These are phyloP conservation scores for Stephania yunnanensis DNA, from an alignment of 164 flowering plant species.

Conservation along the genomic window DNA sequence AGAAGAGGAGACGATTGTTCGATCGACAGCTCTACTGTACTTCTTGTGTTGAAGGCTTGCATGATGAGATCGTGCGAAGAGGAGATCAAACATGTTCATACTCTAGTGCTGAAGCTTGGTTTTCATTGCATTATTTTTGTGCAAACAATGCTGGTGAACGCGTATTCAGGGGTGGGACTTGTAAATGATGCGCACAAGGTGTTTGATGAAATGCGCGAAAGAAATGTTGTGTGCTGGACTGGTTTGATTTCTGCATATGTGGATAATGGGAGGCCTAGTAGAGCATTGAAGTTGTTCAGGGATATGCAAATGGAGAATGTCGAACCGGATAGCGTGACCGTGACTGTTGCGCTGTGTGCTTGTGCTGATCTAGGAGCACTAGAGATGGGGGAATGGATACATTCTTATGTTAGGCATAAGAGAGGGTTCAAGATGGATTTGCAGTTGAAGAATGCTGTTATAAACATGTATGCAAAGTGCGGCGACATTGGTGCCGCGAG, in stretches of 20 bases:
- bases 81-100: background rate
- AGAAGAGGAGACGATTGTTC: constrained; percentile 5
- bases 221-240: constrained; percentile 41
- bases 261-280: constrained; percentile 25
- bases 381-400: constrained; percentile 10
- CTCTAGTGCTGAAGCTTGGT: constrained; percentile 18
- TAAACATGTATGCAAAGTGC: constrained; percentile 49
- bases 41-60: constrained; percentile 32
- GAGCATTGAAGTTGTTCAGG: constrained; percentile 34
- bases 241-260: constrained; percentile 40
- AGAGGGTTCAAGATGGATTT: constrained; percentile 15
- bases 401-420: constrained; percentile 8
- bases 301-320: constrained; percentile 34
- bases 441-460: constrained; percentile 24
- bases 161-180: constrained; percentile 26
- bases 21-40: constrained; percentile 32
- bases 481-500: constrained; percentile 30
- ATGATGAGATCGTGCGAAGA: constrained; percentile 13
- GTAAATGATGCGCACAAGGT: constrained; percentile 31
- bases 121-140: constrained; percentile 27
- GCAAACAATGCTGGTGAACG: constrained; percentile 30
- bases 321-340: constrained; percentile 32
- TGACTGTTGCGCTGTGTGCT: constrained; percentile 38
- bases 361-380: constrained; percentile 19
- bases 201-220: constrained; percentile 39